A percentile compares a stretch with the other conserved stretches of the same genome.
Conservation (phyloP, 129 eudicot species). For the Solidago caesia region DNA sequence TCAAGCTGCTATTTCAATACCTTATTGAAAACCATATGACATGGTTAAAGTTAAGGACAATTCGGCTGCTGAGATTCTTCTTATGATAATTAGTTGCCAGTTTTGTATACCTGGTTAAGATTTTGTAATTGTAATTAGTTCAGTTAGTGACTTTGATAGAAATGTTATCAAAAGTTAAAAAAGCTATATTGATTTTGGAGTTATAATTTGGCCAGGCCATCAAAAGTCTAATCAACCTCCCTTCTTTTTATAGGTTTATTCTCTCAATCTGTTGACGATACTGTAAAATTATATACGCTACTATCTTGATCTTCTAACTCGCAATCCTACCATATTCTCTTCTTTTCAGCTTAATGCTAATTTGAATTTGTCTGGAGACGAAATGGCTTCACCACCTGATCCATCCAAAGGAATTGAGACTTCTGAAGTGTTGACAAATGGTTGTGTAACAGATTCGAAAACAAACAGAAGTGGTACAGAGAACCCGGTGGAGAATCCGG, state of each 20-base stretch:
- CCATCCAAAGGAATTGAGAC: slow-evolving; percentile 25
- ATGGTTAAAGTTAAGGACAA: neutral
- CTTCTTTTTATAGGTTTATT: neutral
- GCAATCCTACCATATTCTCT: neutral
- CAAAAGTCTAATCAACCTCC: neutral
- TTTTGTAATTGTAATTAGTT: neutral
- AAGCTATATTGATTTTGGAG: neutral
- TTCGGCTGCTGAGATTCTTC: too few species aligned
- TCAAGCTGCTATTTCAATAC: neutral
- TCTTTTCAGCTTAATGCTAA: slow-evolving; percentile 22
- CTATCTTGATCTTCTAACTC: neutral
- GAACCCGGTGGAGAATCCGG: slow-evolving; percentile 16
- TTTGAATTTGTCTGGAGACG: slow-evolving; percentile 20
- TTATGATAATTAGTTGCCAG: too few species aligned
- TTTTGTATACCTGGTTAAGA: too few species aligned
- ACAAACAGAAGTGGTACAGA: slow-evolving; percentile 12
- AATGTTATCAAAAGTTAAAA: neutral
- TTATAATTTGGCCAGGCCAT: slow-evolving; percentile 1
- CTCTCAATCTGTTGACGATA: neutral
- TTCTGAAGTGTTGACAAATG: slow-evolving; percentile 23
- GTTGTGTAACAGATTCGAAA: slow-evolving; percentile 13
- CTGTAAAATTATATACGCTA: slow-evolving; percentile 2
- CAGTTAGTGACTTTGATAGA: neutral
- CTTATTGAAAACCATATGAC: neutral
- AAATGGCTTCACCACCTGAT: neutral